Evolutionary conservation across 805 yeast species (phyloP).

Genomic region (Brettanomyces custersianus): DNA sequence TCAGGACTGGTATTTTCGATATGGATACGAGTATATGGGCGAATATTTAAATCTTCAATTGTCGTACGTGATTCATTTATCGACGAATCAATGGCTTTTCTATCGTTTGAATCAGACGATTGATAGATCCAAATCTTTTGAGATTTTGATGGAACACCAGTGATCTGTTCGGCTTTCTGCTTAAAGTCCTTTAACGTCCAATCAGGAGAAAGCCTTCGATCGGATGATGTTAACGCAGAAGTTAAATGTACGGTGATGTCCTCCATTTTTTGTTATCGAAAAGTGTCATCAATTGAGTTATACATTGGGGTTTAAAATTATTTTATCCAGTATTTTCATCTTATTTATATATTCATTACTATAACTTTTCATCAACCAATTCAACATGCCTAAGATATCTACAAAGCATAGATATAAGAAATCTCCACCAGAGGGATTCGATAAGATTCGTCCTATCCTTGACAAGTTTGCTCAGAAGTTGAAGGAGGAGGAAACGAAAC

Average conservation of each 20-base stretch:
- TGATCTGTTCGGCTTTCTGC: slow-evolving; percentile 50
- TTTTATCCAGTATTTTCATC: too few relatives aligned
- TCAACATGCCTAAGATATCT: slow-evolving; percentile 8
- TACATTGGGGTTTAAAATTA: too few relatives aligned
- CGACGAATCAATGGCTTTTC: slow-evolving; percentile 16
- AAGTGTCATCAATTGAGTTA: too few relatives aligned
- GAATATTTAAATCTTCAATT: slow-evolving; percentile 23
- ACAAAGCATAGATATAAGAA: slow-evolving; percentile 23
- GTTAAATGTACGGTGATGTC: slow-evolving; percentile 46
- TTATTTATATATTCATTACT: too few relatives aligned
- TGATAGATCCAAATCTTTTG: slow-evolving; percentile 45
- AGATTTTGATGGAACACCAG: slow-evolving; percentile 58
- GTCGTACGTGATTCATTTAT: slow-evolving; percentile 9
- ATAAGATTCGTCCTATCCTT: slow-evolving; percentile 58
- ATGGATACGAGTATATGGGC: slow-evolving; percentile 37
- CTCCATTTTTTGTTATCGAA: slow-evolving; percentile 8
- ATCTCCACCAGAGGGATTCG: slow-evolving; percentile 67
- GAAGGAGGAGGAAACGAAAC: slow-evolving; percentile 39
- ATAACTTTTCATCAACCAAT: too few relatives aligned
- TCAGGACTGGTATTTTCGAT: slow-evolving; percentile 49
- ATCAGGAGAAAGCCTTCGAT: slow-evolving; percentile 50
- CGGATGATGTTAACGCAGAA: slow-evolving; percentile 61
- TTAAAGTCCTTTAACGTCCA: slow-evolving; percentile 53
- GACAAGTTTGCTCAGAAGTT: slow-evolving; percentile 48
- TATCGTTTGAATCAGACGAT: slow-evolving; percentile 28